Conservation (phyloP, 164 flowering plant genomes). For the Piper longum region DNA sequence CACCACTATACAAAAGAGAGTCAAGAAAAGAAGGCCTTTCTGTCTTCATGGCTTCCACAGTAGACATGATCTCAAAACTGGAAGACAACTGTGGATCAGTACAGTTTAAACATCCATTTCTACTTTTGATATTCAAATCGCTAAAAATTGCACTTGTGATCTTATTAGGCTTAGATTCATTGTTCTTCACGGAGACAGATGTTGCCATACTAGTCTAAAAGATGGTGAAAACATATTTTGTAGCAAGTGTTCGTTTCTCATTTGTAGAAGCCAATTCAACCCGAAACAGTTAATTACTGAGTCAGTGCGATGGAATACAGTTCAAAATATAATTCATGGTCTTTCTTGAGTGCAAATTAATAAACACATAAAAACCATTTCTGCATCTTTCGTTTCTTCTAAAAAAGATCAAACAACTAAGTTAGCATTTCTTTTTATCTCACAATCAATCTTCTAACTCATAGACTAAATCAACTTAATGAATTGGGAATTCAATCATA, state of each 20-base stretch:
- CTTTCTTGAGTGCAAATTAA: no score
- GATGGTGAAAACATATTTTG: slow-evolving; percentile 56
- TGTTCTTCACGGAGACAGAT: slow-evolving; percentile 78
- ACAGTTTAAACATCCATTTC: slow-evolving; percentile 55
- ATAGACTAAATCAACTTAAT: no score
- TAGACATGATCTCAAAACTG: slow-evolving; percentile 51
- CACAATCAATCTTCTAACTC: no score
- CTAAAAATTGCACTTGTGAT: slow-evolving; percentile 22
- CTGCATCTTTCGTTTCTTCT: no score
- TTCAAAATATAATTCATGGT: no score
- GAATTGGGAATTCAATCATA: no score
- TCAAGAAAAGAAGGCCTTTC: slow-evolving; percentile 41
- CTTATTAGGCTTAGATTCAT: slow-evolving; percentile 40
- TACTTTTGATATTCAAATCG: slow-evolving; percentile 42
- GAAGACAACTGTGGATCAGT: slow-evolving; percentile 58
- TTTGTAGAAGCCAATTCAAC: slow-evolving; percentile 62
- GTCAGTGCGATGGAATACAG: no score
- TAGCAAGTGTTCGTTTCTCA: slow-evolving; percentile 36
- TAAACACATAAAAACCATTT: no score
- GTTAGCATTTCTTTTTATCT: no score
- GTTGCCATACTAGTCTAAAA: slow-evolving; percentile 71
- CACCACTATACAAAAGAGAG: slow-evolving; percentile 9
- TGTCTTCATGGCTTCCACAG: slow-evolving; percentile 54
- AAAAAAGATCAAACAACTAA: no score
- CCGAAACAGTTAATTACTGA: slow-evolving; percentile 15